Evolutionary conservation across 768 basidiomycete species (phyloP), one percentile per base, ranked within the genome.

Genomic region (Suillus fuscotomentosus): DNA sequence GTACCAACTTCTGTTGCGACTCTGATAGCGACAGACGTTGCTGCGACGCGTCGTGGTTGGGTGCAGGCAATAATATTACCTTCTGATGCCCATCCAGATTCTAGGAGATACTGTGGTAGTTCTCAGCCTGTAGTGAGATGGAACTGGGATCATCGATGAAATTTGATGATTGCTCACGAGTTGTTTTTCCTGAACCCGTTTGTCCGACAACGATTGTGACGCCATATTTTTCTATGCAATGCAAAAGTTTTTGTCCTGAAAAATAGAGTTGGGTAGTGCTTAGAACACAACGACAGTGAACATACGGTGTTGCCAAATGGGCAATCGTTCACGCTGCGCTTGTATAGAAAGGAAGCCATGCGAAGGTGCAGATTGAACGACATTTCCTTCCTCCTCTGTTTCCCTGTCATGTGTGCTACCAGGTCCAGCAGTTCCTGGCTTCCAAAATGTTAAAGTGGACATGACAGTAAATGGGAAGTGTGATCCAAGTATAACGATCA

Each of bases 111-210:
- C 77, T 99, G 97, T 2, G 97, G 97, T 53, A 99, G 83, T 76
- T 99, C 95, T 98, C 62, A 66, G 66, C 66, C 63, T 67, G 61
- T 50, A 53, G 61, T 53, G 38, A 63, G 51, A 69, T 42, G 51
- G 47, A 10, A 39, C 45, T 31, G 60, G 36, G 14, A 48, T 60
- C 22, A 67, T 22, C 15, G 13, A 31, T 15, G 20, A 64, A 9
- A 36, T 38, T 1, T 36, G 34, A 51, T 59, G 41, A 27, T 27
- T 38, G 82, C 91, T 74, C 68, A 97, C 95, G 97, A 67, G 97
- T 99, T 8, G 95, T 97, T 79, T 99, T 99, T 54, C 97, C 97
- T 64, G 93, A 97, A 3, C 97, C 97, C 0, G 97, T 99, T 71
- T 98, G 92, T 10, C 92, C 97, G 10, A 97, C 92, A 6, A 99